Evolutionary conservation across 108 stramenopile species (phyloP).

Genomic region (Mayamaea pseudoterrestris): DNA sequence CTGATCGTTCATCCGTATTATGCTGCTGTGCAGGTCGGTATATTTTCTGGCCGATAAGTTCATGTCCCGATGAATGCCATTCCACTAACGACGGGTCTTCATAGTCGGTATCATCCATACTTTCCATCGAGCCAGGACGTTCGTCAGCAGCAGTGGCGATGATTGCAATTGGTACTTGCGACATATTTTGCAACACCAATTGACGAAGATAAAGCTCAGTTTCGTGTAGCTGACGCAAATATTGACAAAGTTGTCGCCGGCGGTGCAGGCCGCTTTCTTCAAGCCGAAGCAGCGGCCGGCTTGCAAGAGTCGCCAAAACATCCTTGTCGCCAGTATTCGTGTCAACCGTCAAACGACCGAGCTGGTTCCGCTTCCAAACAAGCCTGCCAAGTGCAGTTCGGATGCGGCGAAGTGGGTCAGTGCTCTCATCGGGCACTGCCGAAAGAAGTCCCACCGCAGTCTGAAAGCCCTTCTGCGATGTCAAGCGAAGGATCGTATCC

Average conservation of each 20-base stretch:
- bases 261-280: neutral
- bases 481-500: conserved; percentile 43
- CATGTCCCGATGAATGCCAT: conserved; percentile 33
- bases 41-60: conserved; percentile 28
- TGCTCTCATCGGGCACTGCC: conserved; percentile 44
- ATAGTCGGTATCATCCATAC: conserved; percentile 45
- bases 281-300: conserved; percentile 10
- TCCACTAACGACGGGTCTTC: conserved; percentile 28
- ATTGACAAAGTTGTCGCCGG: conserved; percentile 22
- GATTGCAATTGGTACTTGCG: conserved; percentile 28
- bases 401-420: conserved; percentile 47
- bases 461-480: conserved; percentile 25
- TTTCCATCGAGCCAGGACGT: conserved; percentile 39
- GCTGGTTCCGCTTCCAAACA: conserved; percentile 50
- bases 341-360: conserved; percentile 24
- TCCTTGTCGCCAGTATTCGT: conserved; percentile 30
- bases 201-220: conserved; percentile 49
- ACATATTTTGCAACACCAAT: conserved; percentile 34
- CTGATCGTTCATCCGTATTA: conserved; percentile 8
- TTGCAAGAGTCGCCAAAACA: conserved; percentile 14
- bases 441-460: conserved; percentile 36
- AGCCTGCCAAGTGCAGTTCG: conserved; percentile 58
- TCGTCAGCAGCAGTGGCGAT: conserved; percentile 73
- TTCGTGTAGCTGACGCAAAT: conserved; percentile 42
- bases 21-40: conserved; percentile 32